Conservation (phyloP, 108 stramenopile species). For the Nannochloropsis salina region DNA sequence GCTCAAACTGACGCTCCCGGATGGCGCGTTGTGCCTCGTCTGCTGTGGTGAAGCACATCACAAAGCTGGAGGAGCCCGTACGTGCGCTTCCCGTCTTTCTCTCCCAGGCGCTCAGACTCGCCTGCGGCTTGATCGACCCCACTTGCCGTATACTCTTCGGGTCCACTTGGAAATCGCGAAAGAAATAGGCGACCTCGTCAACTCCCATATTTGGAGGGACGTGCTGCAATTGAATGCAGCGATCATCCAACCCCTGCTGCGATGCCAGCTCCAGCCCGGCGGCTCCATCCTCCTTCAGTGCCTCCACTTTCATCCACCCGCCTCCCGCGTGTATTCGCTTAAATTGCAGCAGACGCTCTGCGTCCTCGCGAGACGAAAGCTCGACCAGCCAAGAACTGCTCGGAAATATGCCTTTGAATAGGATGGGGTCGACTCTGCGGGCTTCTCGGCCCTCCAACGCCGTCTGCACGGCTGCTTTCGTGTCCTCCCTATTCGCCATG, state of each 20-base stretch:
- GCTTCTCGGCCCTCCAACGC: background rate
- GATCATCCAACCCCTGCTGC: constrained; percentile 5
- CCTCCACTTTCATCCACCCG: background rate
- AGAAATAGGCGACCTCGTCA: background rate
- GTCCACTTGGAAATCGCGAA: background rate
- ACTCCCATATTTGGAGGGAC: background rate
- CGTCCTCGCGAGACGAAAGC: background rate
- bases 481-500: background rate
- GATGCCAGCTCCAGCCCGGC: background rate
- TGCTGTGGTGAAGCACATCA: background rate
- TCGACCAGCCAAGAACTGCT: background rate
- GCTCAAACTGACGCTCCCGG: background rate
- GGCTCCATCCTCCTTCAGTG: background rate
- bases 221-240: background rate
- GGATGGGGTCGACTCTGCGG: background rate
- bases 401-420: background rate
- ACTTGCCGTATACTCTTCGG: background rate
- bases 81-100: constrained; percentile 1
- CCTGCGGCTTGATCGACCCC: background rate
- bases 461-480: background rate
- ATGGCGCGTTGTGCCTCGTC: background rate
- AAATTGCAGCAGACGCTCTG: background rate
- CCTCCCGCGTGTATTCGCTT: background rate
- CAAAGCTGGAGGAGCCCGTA: background rate
- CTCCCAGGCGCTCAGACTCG: background rate